phyloP scores from a whole-genome alignment of 768 basidiomycete genomes.

The Psilocybe tampanensis region DNA sequence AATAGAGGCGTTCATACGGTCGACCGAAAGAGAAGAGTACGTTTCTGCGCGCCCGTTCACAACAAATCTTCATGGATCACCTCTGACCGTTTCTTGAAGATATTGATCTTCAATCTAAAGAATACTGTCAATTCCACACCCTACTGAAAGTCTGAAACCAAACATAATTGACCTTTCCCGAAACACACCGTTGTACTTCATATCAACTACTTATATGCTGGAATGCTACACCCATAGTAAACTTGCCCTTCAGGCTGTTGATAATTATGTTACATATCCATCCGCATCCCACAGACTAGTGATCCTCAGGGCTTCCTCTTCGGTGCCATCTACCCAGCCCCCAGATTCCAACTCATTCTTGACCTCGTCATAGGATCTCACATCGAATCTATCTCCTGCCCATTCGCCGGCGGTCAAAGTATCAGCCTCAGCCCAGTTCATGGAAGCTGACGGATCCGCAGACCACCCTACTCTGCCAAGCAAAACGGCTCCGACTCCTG shows the following conservation, averaged over 20 bases:
- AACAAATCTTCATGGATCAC: no score
- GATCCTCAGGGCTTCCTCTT: not conserved
- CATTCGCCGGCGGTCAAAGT: not conserved
- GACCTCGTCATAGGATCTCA: not conserved
- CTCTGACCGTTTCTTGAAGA: no score
- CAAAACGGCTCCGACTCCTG: not conserved
- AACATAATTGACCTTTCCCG: no score
- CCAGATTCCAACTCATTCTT: not conserved
- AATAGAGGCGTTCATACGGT: slow-evolving; percentile 14
- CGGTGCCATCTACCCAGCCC: not conserved
- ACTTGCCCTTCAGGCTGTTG: no score
- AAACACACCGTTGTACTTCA: no score
- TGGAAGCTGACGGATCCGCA: not conserved
- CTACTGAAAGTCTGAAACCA: no score
- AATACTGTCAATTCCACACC: no score
- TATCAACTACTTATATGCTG: no score
- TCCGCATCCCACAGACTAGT: not conserved
- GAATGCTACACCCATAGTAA: no score
- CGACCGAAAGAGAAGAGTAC: slow-evolving; percentile 2
- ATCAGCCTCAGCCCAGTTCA: not conserved
- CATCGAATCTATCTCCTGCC: slow-evolving; percentile 1
- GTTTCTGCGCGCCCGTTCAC: not conserved
- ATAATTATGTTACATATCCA: no score
- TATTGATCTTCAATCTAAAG: no score
- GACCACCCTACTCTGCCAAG: not conserved